A percentile compares a stretch with the other conserved stretches of the same genome.
phyloP scores from a whole-genome alignment of 2,329 filamentous ascomycete species.

The Berkeleyomyces rouxiae region DNA sequence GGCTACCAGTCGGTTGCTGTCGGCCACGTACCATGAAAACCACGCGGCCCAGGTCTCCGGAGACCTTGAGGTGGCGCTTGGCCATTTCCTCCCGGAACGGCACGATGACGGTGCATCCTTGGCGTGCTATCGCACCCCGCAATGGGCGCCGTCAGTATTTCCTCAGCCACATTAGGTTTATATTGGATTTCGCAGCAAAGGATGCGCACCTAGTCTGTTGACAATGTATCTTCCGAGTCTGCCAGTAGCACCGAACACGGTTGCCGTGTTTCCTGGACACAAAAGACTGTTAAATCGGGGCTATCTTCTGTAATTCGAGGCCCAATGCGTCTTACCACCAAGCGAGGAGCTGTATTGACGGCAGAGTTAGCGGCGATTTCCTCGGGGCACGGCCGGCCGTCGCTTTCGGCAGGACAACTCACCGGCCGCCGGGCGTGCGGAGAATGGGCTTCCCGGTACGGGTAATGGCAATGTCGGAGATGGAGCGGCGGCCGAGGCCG shows the following conservation, averaged over 20 bases:
- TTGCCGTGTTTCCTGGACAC: conserved; percentile 69
- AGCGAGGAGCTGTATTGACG: conserved; percentile 52
- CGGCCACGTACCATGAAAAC: conserved; percentile 53
- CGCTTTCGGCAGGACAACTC: conserved; percentile 21
- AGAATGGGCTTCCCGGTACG: conserved; percentile 92
- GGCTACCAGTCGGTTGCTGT: background rate
- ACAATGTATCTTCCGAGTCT: conserved; percentile 95
- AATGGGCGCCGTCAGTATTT: background rate
- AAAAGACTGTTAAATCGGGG: background rate
- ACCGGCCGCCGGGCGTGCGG: conserved; percentile 79
- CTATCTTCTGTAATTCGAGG: background rate
- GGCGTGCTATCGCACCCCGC: conserved; percentile 42
- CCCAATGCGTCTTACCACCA: conserved; percentile 48
- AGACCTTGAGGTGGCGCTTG: conserved; percentile 88
- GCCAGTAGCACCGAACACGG: conserved; percentile 93
- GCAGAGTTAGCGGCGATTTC: conserved; percentile 18
- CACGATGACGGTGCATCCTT: conserved; percentile 86
- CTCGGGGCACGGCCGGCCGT: background rate
- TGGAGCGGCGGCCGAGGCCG: conserved; percentile 30
- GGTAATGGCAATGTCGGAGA: conserved; percentile 82
- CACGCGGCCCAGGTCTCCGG: conserved; percentile 84
- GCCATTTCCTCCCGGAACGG: conserved; percentile 95
- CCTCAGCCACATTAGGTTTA: background rate
- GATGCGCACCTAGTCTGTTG: conserved; percentile 58
- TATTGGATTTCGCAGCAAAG: background rate